Evolutionary conservation across 2,329 filamentous ascomycete genomes (phyloP).

Genomic region (Colletotrichum agaves): DNA sequence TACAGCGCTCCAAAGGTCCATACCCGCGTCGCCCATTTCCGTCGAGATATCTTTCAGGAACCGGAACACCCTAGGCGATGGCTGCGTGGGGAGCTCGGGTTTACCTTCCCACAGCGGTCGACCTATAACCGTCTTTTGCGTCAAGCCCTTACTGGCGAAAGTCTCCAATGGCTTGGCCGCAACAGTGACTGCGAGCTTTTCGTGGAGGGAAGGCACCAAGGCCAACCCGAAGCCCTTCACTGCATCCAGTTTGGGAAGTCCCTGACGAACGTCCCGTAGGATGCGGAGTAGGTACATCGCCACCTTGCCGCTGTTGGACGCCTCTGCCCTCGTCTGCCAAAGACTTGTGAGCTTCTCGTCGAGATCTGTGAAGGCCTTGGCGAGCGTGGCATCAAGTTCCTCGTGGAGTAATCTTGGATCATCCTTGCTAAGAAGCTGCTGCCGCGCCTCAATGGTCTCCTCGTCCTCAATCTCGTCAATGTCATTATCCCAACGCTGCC

Average conservation of each 20-base stretch:
- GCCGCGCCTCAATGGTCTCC: constrained; percentile 72
- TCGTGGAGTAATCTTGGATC: constrained; percentile 74
- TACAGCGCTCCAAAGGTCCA: constrained; percentile 82
- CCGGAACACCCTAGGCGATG: constrained; percentile 78
- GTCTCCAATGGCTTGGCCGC: constrained; percentile 60
- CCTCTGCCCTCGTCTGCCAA: constrained; percentile 58
- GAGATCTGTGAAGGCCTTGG: constrained; percentile 67
- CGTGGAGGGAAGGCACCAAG: constrained; percentile 73
- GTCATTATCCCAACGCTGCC: constrained; percentile 80
- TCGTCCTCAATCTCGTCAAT: constrained; percentile 80
- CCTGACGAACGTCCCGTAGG: constrained; percentile 77
- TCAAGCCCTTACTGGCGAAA: constrained; percentile 55
- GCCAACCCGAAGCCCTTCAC: constrained; percentile 67
- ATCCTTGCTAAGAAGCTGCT: constrained; percentile 75
- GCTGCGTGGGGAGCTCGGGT: constrained; percentile 79
- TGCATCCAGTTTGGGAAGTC: constrained; percentile 65
- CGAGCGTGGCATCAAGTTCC: constrained; percentile 66
- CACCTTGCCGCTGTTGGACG: constrained; percentile 60
- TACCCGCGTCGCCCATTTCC: constrained; percentile 76
- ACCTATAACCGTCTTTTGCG: constrained; percentile 64
- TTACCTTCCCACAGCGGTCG: constrained; percentile 81
- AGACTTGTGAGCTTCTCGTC: constrained; percentile 64
- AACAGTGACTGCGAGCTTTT: constrained; percentile 66
- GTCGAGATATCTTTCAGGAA: constrained; percentile 74
- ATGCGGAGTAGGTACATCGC: constrained; percentile 78